Evolutionary conservation across 2,329 filamentous ascomycete genomes (phyloP).

Genomic region (Trichophyton simii): DNA sequence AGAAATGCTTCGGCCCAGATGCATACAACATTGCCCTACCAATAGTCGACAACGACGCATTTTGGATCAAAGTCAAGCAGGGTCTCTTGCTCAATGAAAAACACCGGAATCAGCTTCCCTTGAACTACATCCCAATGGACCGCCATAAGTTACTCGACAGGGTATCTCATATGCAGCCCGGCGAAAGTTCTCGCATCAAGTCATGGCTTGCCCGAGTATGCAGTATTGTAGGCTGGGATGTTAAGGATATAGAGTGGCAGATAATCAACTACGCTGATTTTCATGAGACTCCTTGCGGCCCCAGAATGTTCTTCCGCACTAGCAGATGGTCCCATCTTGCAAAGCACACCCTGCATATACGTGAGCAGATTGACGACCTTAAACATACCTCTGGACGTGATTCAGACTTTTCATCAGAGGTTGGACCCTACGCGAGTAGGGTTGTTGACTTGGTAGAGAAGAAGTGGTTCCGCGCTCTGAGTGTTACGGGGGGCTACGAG

Average conservation of each 20-base stretch:
- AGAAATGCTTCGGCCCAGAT: slow-evolving; percentile 3
- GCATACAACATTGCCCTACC: background rate
- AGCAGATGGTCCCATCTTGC: slow-evolving; percentile 6
- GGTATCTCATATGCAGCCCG: background rate
- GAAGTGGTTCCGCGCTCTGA: background rate
- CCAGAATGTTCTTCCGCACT: slow-evolving; percentile 4
- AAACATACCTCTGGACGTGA: background rate
- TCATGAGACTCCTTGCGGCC: slow-evolving; percentile 6
- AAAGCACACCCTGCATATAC: background rate
- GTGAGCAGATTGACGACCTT: background rate
- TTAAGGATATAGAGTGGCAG: slow-evolving; percentile 8
- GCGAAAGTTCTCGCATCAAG: background rate
- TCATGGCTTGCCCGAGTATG: background rate
- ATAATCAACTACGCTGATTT: slow-evolving; percentile 6
- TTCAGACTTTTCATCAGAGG: background rate
- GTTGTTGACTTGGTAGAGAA: background rate
- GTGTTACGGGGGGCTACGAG: background rate
- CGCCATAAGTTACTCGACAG: background rate
- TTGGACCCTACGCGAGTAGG: background rate
- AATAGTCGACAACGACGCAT: background rate
- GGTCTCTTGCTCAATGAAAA: background rate
- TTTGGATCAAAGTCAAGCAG: background rate
- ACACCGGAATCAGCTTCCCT: background rate
- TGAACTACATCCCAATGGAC: background rate
- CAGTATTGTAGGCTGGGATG: background rate